Conservation (phyloP, 2,329 filamentous ascomycete genomes). For the Akanthomyces muscarius region DNA sequence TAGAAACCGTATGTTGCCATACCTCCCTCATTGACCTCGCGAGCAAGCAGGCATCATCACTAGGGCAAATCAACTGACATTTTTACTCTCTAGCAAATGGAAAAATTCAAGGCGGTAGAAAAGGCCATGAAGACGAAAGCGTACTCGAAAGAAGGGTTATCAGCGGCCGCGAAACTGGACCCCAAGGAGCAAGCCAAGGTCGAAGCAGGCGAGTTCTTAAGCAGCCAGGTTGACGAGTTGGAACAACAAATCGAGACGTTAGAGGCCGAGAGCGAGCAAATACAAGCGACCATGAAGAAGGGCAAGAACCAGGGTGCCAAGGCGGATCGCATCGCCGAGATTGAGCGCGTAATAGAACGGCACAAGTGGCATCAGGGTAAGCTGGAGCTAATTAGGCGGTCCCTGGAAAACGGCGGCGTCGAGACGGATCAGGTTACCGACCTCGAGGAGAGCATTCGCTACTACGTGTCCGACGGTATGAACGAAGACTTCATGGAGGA, state of each 20-base stretch:
- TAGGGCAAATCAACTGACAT: conserved; percentile 16
- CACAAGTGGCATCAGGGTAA: conserved; percentile 97
- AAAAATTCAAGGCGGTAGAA: conserved; percentile 99
- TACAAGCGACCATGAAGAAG: conserved; percentile 91
- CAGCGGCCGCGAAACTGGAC: conserved; percentile 86
- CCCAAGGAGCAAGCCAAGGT: conserved; percentile 96
- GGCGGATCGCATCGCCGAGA: conserved; percentile 80
- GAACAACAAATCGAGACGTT: conserved; percentile 89
- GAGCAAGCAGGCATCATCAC: background rate
- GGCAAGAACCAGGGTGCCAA: conserved; percentile 83
- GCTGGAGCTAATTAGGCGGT: conserved; percentile 83
- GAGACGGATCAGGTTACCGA: conserved; percentile 84
- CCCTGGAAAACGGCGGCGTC: conserved; percentile 87
- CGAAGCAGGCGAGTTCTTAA: conserved; percentile 82
- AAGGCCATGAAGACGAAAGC: conserved; percentile 99
- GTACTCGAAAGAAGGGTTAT: conserved; percentile 96
- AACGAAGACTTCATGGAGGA: conserved; percentile 90
- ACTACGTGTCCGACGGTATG: conserved; percentile 88
- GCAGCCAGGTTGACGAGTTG: conserved; percentile 83
- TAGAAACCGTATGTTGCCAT: conserved; percentile 76
- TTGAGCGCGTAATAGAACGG: conserved; percentile 78
- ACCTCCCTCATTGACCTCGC: conserved; percentile 3
- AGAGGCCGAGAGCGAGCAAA: conserved; percentile 81
- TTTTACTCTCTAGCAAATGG: conserved; percentile 73
- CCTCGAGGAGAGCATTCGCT: conserved; percentile 86